A percentile compares a stretch with the other conserved stretches of the same genome.
Evolutionary conservation across 2,329 filamentous ascomycete species (phyloP).

Genomic region (Ascochyta lentis): DNA sequence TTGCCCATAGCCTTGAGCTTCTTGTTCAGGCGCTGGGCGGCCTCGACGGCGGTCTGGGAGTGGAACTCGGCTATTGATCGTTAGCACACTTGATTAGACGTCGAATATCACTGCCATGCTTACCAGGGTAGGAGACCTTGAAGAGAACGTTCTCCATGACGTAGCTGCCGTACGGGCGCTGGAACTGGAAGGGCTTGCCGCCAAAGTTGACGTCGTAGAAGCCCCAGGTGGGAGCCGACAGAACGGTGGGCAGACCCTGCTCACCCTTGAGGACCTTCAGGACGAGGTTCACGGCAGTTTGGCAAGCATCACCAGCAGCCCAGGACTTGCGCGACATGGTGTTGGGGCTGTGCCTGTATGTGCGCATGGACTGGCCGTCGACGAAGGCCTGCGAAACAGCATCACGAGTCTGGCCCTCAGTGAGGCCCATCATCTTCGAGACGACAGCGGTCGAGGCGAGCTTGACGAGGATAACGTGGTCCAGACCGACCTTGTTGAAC

Average conservation of each 20-base stretch:
- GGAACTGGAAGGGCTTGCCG: conserved; percentile 89
- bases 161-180: conserved; percentile 95
- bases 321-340: conserved; percentile 99
- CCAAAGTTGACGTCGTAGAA: conserved; percentile 99
- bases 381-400: conserved; percentile 97
- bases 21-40: conserved; percentile 84
- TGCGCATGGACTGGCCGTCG: conserved; percentile 93
- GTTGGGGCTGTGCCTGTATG: conserved; percentile 96
- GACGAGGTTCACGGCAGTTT: conserved; percentile 89
- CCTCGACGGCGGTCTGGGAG: conserved; percentile 97
- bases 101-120: conserved; percentile 36
- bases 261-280: conserved; percentile 93
- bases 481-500: conserved; percentile 97
- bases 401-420: conserved; percentile 89
- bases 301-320: conserved; percentile 97
- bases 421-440: conserved; percentile 91
- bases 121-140: conserved; percentile 98
- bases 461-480: conserved; percentile 98
- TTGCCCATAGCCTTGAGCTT: conserved; percentile 86
- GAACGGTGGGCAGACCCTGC: conserved; percentile 86
- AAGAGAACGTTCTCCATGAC: conserved; percentile 99
- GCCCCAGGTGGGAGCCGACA: conserved; percentile 92
- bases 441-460: conserved; percentile 94
- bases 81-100: conserved; percentile 1
- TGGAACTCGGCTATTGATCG: conserved; percentile 80